Conservation (phyloP, 1,139 yeast genomes). For the Scheffersomyces illinoinensis region DNA sequence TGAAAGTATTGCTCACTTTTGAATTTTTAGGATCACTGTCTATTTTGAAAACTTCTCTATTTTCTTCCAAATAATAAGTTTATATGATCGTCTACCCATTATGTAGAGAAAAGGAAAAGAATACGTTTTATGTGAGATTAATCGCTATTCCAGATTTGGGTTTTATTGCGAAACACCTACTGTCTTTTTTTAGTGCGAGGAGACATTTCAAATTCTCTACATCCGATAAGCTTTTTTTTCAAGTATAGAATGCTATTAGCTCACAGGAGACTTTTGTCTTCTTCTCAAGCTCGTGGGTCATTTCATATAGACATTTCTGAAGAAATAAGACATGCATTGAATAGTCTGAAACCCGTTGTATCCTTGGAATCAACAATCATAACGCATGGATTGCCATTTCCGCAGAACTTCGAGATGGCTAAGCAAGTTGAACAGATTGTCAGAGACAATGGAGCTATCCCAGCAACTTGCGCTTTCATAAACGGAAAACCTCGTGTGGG, state of each 20-base stretch:
- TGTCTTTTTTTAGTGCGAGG: neutral
- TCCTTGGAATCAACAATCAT: slow-evolving; percentile 85
- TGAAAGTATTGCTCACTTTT: too few species aligned
- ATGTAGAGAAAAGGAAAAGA: neutral
- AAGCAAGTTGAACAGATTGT: slow-evolving; percentile 60
- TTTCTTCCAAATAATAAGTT: too few species aligned
- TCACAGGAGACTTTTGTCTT: neutral
- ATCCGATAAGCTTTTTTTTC: neutral
- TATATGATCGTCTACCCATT: neutral
- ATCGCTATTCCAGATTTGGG: too few species aligned
- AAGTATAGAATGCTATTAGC: neutral
- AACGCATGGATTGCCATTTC: slow-evolving; percentile 88
- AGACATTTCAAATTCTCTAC: neutral
- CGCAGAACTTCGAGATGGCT: slow-evolving; percentile 76
- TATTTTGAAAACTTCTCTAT: neutral
- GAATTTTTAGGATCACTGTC: too few species aligned
- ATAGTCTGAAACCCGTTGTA: slow-evolving; percentile 58
- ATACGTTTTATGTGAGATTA: too few species aligned
- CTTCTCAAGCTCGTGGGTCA: neutral
- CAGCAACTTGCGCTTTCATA: slow-evolving; percentile 84
- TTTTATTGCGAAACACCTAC: neutral
- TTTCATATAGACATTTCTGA: slow-evolving; percentile 39
- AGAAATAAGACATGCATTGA: slow-evolving; percentile 64
- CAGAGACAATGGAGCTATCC: slow-evolving; percentile 66
- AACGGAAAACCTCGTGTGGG: slow-evolving; percentile 77